Percentiles rank a stretch among this genome's conserved stretches.
Conservation (phyloP, 176 grass and related monocot genomes). For the Cenchrus fungigraminus region DNA sequence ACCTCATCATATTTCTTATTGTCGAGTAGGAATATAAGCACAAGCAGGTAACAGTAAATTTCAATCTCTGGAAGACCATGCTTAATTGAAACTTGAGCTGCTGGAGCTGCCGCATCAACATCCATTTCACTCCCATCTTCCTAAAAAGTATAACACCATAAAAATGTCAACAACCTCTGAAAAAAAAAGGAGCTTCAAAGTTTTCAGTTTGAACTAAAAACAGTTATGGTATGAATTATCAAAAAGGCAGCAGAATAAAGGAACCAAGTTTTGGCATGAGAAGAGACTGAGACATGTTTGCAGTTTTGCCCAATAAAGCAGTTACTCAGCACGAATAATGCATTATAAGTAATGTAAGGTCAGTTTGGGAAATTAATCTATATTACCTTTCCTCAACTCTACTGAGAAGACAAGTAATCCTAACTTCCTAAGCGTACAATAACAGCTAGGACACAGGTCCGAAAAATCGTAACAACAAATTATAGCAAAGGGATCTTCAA, state of each 20-base stretch:
- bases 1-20: slow-evolving; percentile 81
- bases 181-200: background rate
- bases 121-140: slow-evolving; percentile 81
- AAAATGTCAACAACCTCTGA: background rate
- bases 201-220: background rate
- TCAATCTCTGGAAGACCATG: slow-evolving; percentile 73
- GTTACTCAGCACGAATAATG: background rate
- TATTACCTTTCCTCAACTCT: background rate
- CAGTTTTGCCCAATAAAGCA: background rate
- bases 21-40: slow-evolving; percentile 81
- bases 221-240: background rate
- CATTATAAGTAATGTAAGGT: background rate
- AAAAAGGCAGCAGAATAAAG: background rate
- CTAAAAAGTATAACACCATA: slow-evolving; percentile 41
- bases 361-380: background rate
- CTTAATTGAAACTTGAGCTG: slow-evolving; percentile 57
- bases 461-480: background rate
- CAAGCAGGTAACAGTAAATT: slow-evolving; percentile 88
- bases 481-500: background rate
- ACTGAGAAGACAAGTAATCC: background rate
- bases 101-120: slow-evolving; percentile 53
- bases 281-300: background rate
- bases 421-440: background rate
- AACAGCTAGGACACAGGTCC: background rate
- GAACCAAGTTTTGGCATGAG: background rate